Conservation (phyloP, 2,329 filamentous ascomycete genomes). For the Epichloe coenophiala region DNA sequence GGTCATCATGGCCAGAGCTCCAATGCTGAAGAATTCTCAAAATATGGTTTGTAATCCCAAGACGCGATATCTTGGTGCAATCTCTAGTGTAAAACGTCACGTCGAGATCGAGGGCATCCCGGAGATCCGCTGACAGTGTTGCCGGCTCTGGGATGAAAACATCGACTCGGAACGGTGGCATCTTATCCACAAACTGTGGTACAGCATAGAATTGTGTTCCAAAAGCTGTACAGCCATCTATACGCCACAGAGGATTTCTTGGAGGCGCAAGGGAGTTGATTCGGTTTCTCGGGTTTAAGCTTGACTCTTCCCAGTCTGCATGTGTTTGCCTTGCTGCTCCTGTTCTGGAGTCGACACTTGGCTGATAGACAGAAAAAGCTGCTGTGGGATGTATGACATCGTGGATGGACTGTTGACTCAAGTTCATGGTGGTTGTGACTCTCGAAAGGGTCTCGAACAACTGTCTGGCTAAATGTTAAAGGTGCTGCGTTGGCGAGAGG, state of each 20-base stretch:
- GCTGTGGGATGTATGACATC: conserved; percentile 46
- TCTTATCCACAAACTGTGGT: conserved; percentile 33
- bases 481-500: not conserved
- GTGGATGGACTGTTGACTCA: conserved; percentile 37
- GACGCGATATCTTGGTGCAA: conserved; percentile 28
- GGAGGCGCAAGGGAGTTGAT: conserved; percentile 40
- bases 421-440: conserved; percentile 30
- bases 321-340: not conserved
- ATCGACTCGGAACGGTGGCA: conserved; percentile 41
- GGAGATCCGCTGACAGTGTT: conserved; percentile 25
- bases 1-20: conserved; percentile 23
- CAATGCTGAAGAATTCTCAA: conserved; percentile 40
- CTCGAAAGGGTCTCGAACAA: not conserved
- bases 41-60: conserved; percentile 40
- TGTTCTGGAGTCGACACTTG: not conserved
- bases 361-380: conserved; percentile 23
- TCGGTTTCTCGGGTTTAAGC: conserved; percentile 46
- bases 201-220: conserved; percentile 45
- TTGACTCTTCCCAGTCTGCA: conserved; percentile 31
- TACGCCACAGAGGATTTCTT: conserved; percentile 35
- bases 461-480: not conserved
- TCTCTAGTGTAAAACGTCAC: conserved; percentile 43
- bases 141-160: conserved; percentile 41
- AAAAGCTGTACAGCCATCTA: conserved; percentile 43
- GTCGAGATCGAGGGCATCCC: conserved; percentile 32